Conservation (phyloP, 768 basidiomycete species). For the Xerocomus brunneocitrinus region DNA sequence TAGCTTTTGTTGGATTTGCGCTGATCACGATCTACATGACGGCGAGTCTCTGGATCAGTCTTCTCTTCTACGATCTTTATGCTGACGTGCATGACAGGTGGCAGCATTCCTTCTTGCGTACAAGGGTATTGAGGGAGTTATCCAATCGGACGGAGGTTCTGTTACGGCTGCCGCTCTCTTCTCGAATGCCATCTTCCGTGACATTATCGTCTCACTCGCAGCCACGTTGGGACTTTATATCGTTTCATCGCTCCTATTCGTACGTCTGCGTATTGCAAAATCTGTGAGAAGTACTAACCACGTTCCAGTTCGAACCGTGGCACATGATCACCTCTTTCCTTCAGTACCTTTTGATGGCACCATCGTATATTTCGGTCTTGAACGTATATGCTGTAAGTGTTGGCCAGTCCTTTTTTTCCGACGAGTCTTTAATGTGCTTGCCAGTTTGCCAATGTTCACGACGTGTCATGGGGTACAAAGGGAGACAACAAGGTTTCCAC, state of each 20-base stretch:
- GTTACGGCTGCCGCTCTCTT: constrained; percentile 61
- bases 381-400: constrained; percentile 76
- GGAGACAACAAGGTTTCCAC: constrained; percentile 84
- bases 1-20: constrained; percentile 83
- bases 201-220: constrained; percentile 79
- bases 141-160: constrained; percentile 39
- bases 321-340: constrained; percentile 96
- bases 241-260: constrained; percentile 76
- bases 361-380: constrained; percentile 89
- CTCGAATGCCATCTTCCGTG: constrained; percentile 73
- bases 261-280: constrained; percentile 38
- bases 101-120: constrained; percentile 79
- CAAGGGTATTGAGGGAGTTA: constrained; percentile 68
- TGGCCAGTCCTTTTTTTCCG: neutral
- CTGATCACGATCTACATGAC: constrained; percentile 97
- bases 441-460: constrained; percentile 84
- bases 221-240: constrained; percentile 92
- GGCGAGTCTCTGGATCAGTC: constrained; percentile 37
- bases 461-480: constrained; percentile 95
- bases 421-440: neutral
- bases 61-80: neutral
- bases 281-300: neutral
- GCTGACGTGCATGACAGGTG: constrained; percentile 39
- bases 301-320: constrained; percentile 87
- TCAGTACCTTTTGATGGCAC: constrained; percentile 90